Evolutionary conservation across 768 basidiomycete genomes (phyloP).

Genomic region (Boletellus ananas): DNA sequence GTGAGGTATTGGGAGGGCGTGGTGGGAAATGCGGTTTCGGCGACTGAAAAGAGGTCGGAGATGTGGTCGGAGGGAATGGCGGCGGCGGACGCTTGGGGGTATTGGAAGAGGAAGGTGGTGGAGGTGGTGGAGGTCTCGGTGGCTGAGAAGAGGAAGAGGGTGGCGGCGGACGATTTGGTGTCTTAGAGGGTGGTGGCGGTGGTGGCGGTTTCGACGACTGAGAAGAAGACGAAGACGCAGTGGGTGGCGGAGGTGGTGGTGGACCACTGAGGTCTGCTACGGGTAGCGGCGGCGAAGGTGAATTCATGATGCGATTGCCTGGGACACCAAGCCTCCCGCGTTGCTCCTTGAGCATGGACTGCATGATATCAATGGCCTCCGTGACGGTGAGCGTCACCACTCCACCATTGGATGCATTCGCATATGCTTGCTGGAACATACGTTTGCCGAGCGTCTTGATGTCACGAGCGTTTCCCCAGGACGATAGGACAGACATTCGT

Average conservation of each 20-base stretch:
- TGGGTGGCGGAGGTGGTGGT: slow-evolving; percentile 22
- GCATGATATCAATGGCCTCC: slow-evolving; percentile 31
- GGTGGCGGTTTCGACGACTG: slow-evolving; percentile 20
- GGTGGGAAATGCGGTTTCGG: too few relatives aligned
- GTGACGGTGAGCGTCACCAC: slow-evolving; percentile 15
- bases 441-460: slow-evolving; percentile 44
- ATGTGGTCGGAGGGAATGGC: slow-evolving; percentile 15
- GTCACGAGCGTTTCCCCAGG: slow-evolving; percentile 73
- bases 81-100: slow-evolving; percentile 9
- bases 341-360: slow-evolving; percentile 22
- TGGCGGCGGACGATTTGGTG: slow-evolving; percentile 5
- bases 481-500: slow-evolving; percentile 41
- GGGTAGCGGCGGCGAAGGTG: slow-evolving; percentile 12
- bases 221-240: slow-evolving; percentile 14
- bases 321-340: slow-evolving; percentile 25
- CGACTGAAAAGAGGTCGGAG: not conserved
- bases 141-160: slow-evolving; percentile 10
- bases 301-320: not conserved
- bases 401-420: not conserved
- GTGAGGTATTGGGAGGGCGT: too few relatives aligned
- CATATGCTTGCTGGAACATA: not conserved
- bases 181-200: slow-evolving; percentile 7
- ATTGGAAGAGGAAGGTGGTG: not conserved
- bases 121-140: not conserved
- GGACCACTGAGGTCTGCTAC: slow-evolving; percentile 18